phyloP scores from a whole-genome alignment of 2,329 filamentous ascomycete genomes.

The Simplicillium sp. region DNA sequence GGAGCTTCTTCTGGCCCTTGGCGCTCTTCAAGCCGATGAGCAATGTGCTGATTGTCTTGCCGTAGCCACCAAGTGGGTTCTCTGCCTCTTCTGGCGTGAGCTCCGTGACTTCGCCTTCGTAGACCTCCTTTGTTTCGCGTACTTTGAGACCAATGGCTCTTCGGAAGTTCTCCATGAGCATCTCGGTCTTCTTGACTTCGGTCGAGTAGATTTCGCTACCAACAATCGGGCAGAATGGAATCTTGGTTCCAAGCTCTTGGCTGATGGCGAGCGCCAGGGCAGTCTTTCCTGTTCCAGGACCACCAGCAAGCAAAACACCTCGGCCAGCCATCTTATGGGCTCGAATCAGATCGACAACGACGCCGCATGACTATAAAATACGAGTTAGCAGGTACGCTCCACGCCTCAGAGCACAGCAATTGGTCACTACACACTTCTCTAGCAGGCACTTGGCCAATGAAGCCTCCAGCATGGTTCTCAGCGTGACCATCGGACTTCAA shows the following conservation, averaged over 20 bases:
- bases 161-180: constrained; percentile 98
- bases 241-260: constrained; percentile 95
- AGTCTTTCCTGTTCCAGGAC: constrained; percentile 94
- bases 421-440: constrained; percentile 58
- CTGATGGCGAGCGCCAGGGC: constrained; percentile 90
- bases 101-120: constrained; percentile 97
- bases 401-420: neutral
- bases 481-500: constrained; percentile 78
- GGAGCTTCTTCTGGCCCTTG: constrained; percentile 94
- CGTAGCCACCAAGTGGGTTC: constrained; percentile 93
- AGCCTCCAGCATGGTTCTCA: constrained; percentile 70
- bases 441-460: constrained; percentile 79
- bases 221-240: constrained; percentile 96
- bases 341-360: constrained; percentile 91
- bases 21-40: constrained; percentile 91
- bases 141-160: constrained; percentile 94
- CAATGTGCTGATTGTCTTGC: constrained; percentile 92
- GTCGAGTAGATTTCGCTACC: constrained; percentile 97
- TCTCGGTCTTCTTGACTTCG: constrained; percentile 98
- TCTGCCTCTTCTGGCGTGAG: constrained; percentile 96
- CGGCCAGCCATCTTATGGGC: constrained; percentile 96
- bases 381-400: neutral
- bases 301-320: constrained; percentile 85
- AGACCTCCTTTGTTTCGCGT: constrained; percentile 97
- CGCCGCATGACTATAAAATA: constrained; percentile 65